phyloP scores from a whole-genome alignment of 2,329 filamentous ascomycete species.

The Xylariaceae sp. region DNA sequence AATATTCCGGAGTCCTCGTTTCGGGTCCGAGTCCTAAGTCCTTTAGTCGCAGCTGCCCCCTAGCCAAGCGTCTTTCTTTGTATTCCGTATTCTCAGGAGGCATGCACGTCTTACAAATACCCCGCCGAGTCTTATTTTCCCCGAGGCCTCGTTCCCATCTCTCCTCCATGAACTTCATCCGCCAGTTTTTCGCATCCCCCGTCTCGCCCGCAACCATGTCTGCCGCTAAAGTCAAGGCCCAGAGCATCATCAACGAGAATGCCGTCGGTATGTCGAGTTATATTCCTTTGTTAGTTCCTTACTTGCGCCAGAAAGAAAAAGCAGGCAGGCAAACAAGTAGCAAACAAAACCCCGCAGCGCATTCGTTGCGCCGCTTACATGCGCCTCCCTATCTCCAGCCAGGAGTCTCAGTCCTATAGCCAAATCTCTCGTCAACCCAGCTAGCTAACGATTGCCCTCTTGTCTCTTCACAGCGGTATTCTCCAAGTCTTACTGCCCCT shows the following conservation, averaged over 20 bases:
- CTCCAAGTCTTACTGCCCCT: constrained; percentile 94
- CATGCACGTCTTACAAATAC: constrained; percentile 18
- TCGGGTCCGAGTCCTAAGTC: too few relatives aligned
- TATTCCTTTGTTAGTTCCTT: background rate
- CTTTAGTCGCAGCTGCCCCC: too few relatives aligned
- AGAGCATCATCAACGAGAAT: constrained; percentile 84
- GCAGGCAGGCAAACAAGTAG: too few relatives aligned
- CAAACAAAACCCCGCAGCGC: background rate
- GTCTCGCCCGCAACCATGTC: constrained; percentile 65
- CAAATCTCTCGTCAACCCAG: too few relatives aligned
- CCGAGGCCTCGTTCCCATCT: constrained; percentile 6
- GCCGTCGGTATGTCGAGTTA: constrained; percentile 59
- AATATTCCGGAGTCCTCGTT: too few relatives aligned
- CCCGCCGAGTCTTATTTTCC: constrained; percentile 11
- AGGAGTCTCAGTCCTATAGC: too few relatives aligned
- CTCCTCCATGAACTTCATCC: constrained; percentile 46
- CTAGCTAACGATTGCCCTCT: constrained; percentile 10
- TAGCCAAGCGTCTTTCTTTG: background rate
- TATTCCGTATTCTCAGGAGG: background rate
- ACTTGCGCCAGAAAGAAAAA: too few relatives aligned
- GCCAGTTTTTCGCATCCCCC: constrained; percentile 62
- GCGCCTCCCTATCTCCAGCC: background rate
- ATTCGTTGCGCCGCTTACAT: background rate
- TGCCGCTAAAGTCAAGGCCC: constrained; percentile 74
- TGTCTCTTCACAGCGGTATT: constrained; percentile 64